Conservation (phyloP, 202 grass and related monocot species). For the Bolboschoenoplectus hybrid region DNA sequence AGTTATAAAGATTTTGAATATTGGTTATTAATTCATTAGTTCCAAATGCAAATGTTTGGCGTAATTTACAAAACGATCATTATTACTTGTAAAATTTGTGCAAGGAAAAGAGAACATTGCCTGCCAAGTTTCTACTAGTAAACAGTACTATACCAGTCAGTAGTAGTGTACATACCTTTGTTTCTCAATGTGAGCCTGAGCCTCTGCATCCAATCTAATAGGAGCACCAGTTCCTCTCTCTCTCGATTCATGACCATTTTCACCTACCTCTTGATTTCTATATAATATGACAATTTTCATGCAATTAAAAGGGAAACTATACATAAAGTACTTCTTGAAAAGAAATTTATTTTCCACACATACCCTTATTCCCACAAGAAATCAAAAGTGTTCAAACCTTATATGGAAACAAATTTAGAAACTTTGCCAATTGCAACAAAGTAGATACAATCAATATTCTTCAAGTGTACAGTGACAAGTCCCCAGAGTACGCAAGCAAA, state of each 20-base stretch:
- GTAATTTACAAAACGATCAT: background rate
- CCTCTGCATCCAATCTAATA: constrained; percentile 82
- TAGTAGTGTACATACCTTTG: constrained; percentile 65
- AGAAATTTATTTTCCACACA: constrained; percentile 23
- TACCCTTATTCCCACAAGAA: constrained; percentile 11
- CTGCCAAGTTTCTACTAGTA: background rate
- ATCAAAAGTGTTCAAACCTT: constrained; percentile 2
- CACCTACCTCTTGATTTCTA: constrained; percentile 54
- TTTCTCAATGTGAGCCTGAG: constrained; percentile 78
- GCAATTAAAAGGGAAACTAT: constrained; percentile 5
- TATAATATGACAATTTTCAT: constrained; percentile 36
- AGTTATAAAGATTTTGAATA: background rate
- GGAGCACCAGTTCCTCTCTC: constrained; percentile 56
- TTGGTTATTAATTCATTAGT: constrained; percentile 12
- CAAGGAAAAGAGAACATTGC: background rate
- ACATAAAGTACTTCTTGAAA: constrained; percentile 19
- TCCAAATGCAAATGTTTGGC: background rate
- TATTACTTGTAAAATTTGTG: background rate
- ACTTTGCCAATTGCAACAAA: background rate
- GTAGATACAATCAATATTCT: constrained; percentile 17
- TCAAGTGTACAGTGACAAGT: constrained; percentile 1
- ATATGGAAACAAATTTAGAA: background rate
- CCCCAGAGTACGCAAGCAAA: background rate
- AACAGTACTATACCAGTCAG: background rate
- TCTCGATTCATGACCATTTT: constrained; percentile 47